Evolutionary conservation across 768 basidiomycete genomes (phyloP).

Genomic region (Suillus sp.): DNA sequence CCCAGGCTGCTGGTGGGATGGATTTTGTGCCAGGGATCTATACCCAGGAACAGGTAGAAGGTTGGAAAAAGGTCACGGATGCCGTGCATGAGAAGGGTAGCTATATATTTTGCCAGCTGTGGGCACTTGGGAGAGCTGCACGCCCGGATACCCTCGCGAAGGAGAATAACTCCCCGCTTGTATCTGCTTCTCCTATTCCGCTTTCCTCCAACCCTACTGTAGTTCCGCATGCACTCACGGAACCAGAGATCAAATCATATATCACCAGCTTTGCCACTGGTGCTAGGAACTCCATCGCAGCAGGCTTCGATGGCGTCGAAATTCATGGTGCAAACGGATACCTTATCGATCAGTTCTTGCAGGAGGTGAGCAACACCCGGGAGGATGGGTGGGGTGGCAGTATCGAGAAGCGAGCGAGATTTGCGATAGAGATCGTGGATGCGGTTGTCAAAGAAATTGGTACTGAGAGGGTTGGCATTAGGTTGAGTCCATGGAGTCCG

Average conservation of each 20-base stretch:
- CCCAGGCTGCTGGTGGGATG: slow-evolving; percentile 32
- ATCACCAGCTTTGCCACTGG: slow-evolving; percentile 46
- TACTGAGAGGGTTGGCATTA: slow-evolving; percentile 42
- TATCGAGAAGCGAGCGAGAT: slow-evolving; percentile 49
- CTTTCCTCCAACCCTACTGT: slow-evolving; percentile 13
- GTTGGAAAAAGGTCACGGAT: slow-evolving; percentile 53
- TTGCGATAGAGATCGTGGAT: slow-evolving; percentile 47
- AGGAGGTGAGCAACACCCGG: slow-evolving; percentile 41
- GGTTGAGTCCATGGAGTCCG: slow-evolving; percentile 44
- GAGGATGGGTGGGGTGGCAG: slow-evolving; percentile 54
- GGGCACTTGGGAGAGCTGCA: slow-evolving; percentile 48
- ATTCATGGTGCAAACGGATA: slow-evolving; percentile 36
- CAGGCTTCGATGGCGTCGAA: slow-evolving; percentile 67
- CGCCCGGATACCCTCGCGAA: slow-evolving; percentile 18
- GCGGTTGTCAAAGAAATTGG: slow-evolving; percentile 47
- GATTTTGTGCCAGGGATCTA: slow-evolving; percentile 51
- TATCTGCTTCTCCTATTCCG: slow-evolving; percentile 30
- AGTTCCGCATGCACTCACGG: slow-evolving; percentile 43
- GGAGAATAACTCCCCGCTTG: slow-evolving; percentile 22
- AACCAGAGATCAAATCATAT: slow-evolving; percentile 47
- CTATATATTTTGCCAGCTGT: slow-evolving; percentile 48
- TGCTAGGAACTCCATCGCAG: slow-evolving; percentile 53
- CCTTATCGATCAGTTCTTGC: slow-evolving; percentile 45
- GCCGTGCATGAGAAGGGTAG: slow-evolving; percentile 46
- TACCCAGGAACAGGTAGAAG: slow-evolving; percentile 49